Conservation (phyloP, 768 basidiomycete species). For the Cystofilobasidium macerans region DNA sequence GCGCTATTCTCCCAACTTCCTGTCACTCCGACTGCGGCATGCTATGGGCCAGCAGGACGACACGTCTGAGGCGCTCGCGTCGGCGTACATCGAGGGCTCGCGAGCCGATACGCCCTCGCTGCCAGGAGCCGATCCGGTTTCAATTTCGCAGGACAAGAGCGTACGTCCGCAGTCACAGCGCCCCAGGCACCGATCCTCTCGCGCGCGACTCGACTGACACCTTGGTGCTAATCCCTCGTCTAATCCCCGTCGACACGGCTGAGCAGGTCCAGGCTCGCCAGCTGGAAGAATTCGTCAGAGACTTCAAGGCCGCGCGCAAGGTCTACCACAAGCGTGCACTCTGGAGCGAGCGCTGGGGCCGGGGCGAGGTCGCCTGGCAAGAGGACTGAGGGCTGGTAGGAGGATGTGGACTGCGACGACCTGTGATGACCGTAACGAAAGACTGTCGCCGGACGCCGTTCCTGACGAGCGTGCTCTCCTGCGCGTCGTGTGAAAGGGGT, state of each 20-base stretch:
- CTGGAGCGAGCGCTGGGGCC: slow-evolving; percentile 78
- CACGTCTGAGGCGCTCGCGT: slow-evolving; percentile 68
- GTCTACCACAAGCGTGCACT: slow-evolving; percentile 86
- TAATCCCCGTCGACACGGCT: too few species aligned
- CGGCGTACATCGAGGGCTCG: slow-evolving; percentile 60
- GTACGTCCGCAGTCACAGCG: slow-evolving; percentile 2
- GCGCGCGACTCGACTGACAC: too few species aligned
- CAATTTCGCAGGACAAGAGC: slow-evolving; percentile 6
- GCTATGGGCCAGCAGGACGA: slow-evolving; percentile 85
- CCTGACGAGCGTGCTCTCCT: too few species aligned
- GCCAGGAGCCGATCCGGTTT: neutral
- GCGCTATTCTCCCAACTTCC: slow-evolving; percentile 77
- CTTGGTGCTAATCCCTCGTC: too few species aligned
- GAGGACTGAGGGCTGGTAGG: slow-evolving; percentile 40
- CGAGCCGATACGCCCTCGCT: slow-evolving; percentile 37
- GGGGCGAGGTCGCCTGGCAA: slow-evolving; percentile 74
- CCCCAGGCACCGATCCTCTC: too few species aligned
- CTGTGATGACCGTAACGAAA: too few species aligned
- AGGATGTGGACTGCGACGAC: too few species aligned
- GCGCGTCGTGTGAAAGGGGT: too few species aligned
- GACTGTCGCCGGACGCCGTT: too few species aligned
- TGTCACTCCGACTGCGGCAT: slow-evolving; percentile 75
- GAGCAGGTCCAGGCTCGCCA: slow-evolving; percentile 40
- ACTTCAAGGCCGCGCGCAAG: slow-evolving; percentile 77
- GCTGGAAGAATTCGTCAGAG: slow-evolving; percentile 73